Evolutionary conservation across 108 stramenopile species (phyloP).

Genomic region (Asterionellopsis glacialis): DNA sequence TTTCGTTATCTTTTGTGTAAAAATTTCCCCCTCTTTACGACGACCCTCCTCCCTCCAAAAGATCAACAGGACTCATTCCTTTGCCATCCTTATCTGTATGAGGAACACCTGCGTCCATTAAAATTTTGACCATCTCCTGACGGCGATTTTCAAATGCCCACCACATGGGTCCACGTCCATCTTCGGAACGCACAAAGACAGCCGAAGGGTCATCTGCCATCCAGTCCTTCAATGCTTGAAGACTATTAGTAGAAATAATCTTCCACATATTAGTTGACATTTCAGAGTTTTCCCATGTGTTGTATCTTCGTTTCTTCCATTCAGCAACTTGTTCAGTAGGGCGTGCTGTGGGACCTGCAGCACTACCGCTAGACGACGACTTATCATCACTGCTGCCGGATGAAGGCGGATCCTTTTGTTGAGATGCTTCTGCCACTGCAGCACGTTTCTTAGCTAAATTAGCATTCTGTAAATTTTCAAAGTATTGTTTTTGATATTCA

Average conservation of each 20-base stretch:
- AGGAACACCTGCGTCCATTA: conserved; percentile 77
- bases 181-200: conserved; percentile 74
- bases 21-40: too few species aligned
- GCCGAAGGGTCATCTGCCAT: conserved; percentile 67
- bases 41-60: conserved; percentile 44
- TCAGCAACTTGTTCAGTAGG: conserved; percentile 44
- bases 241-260: conserved; percentile 50
- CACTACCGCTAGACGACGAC: background rate
- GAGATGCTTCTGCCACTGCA: background rate
- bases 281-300: conserved; percentile 81
- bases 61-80: conserved; percentile 72
- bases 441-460: background rate
- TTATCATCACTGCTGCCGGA: background rate
- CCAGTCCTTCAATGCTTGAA: conserved; percentile 63
- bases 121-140: conserved; percentile 73
- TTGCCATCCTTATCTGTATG: conserved; percentile 74
- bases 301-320: too few species aligned
- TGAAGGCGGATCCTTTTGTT: background rate
- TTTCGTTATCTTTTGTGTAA: too few species aligned
- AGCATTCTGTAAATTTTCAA: conserved; percentile 64
- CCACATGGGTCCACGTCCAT: conserved; percentile 90
- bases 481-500: conserved; percentile 77
- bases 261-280: conserved; percentile 86
- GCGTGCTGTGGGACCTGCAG: background rate
- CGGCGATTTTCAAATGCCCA: conserved; percentile 85